phyloP scores from a whole-genome alignment of 805 yeast species.

The Starmerella stellata region DNA sequence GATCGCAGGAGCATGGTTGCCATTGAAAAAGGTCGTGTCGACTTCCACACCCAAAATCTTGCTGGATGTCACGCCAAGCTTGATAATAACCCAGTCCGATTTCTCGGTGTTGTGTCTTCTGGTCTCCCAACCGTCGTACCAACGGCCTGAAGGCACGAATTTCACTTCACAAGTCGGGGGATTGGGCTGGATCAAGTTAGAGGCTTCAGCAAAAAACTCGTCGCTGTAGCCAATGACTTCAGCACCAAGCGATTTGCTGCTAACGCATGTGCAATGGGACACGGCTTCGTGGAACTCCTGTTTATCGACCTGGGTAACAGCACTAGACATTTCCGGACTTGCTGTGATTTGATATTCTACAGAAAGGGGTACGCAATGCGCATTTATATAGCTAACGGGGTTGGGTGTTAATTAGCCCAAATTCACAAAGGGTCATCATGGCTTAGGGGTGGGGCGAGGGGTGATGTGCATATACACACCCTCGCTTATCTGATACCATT shows the following conservation, averaged over 20 bases:
- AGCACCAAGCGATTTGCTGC: conserved; percentile 75
- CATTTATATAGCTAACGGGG: no score
- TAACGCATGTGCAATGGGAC: conserved; percentile 36
- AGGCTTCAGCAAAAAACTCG: conserved; percentile 92
- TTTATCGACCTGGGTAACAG: conserved; percentile 9
- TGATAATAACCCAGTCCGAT: conserved; percentile 74
- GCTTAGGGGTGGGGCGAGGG: no score
- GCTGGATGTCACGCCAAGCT: conserved; percentile 72
- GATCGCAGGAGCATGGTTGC: conserved; percentile 85
- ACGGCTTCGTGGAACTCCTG: conserved; percentile 13
- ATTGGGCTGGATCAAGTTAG: conserved; percentile 62
- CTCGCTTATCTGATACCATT: neutral
- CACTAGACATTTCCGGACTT: neutral
- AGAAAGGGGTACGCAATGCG: neutral
- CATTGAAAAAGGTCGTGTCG: conserved; percentile 86
- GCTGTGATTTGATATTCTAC: neutral
- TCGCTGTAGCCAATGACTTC: conserved; percentile 51
- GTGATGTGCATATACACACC: no score
- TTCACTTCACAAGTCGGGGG: conserved; percentile 67
- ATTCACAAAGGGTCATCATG: no score
- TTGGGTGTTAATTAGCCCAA: no score
- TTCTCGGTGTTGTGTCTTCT: conserved; percentile 74
- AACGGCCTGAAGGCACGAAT: conserved; percentile 74
- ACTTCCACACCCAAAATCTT: conserved; percentile 65
- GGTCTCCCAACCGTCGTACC: conserved; percentile 99